Evolutionary conservation across 805 yeast genomes (phyloP), one percentile per base, ranked within the genome.

Genomic region (Saccharomycopsis fermentans): DNA sequence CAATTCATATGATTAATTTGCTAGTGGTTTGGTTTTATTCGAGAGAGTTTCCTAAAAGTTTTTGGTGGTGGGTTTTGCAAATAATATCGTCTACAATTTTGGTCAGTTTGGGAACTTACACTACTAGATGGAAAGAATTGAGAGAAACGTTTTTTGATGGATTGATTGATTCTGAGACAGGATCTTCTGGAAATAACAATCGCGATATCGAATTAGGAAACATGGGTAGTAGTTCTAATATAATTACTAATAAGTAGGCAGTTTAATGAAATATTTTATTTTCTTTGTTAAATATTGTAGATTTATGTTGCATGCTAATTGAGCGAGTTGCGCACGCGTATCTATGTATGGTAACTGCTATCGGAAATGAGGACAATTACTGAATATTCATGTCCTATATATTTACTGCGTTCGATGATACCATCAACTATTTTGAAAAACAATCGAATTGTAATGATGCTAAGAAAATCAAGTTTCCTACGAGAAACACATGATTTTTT

Each of bases 131-230:
- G 97, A 82, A 84, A 64, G 99, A 92, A 69, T 74, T 92, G 57
- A 78, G 91, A 66, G 87, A 88, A 43, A 88, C 96, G 0, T 92
- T 94, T 67, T 92, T 94, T 65, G 96, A 90, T 59, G 89, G 91
- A 36, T 74, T 87, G 73, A 77, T 81, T 27, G 94, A 86, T 64
- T 76, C 81, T 8, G 84, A 80, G 64, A 60, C 74, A 56, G 83
- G 82, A 50, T 52, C 52, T 5, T 17, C 54, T 6, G 27, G 24
- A 19, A 47, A 17, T 37, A 55, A 26, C 16, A 34, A 55, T 48
- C 35, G 47, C 16, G 48, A 48, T 55, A 50, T 32, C 48, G 48
- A 47, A 24, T 34, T 47, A 14, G 54, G 37, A 6, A 36, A 48
- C 17, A 39, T 27, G 24, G 34, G 52, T 17, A 43, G 48, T 37